Evolutionary conservation across 116 monocot genomes (phyloP).

Genomic region (Posidonia oceanica): DNA sequence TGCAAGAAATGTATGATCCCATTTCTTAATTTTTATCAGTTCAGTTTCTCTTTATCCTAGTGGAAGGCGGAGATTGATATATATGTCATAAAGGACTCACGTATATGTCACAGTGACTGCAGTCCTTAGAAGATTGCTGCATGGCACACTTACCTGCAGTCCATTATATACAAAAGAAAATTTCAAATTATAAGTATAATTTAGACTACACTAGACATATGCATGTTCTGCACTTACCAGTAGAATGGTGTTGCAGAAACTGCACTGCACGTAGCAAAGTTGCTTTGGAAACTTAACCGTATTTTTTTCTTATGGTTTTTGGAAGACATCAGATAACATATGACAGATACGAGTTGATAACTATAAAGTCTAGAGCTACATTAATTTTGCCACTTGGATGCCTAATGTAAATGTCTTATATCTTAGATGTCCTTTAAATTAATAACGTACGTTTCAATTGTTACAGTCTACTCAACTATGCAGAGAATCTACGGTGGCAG

Average conservation of each 20-base stretch:
- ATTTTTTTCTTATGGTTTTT: too few species aligned
- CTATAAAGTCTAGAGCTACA: too few species aligned
- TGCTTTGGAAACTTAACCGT: slow-evolving; percentile 60
- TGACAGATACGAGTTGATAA: too few species aligned
- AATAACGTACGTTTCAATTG: too few species aligned
- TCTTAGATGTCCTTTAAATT: too few species aligned
- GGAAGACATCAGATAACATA: too few species aligned
- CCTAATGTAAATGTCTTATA: too few species aligned
- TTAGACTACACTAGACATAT: background rate
- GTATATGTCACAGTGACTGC: slow-evolving; percentile 72
- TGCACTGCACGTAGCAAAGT: slow-evolving; percentile 92
- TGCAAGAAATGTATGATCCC: background rate
- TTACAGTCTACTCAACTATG: too few species aligned
- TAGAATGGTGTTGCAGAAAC: slow-evolving; percentile 75
- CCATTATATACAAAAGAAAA: background rate
- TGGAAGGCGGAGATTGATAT: too few species aligned
- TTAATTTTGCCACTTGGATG: too few species aligned
- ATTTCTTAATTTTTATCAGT: background rate
- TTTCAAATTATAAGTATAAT: background rate
- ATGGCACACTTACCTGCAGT: slow-evolving; percentile 78
- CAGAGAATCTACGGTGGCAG: too few species aligned
- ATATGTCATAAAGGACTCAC: slow-evolving; percentile 12
- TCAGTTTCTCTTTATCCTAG: too few species aligned
- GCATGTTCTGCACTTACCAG: slow-evolving; percentile 27
- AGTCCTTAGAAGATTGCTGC: slow-evolving; percentile 32